Evolutionary conservation across 306 rosid species (phyloP), one percentile per base, ranked within the genome.

Genomic region (Sphenostylis stenocarpa): DNA sequence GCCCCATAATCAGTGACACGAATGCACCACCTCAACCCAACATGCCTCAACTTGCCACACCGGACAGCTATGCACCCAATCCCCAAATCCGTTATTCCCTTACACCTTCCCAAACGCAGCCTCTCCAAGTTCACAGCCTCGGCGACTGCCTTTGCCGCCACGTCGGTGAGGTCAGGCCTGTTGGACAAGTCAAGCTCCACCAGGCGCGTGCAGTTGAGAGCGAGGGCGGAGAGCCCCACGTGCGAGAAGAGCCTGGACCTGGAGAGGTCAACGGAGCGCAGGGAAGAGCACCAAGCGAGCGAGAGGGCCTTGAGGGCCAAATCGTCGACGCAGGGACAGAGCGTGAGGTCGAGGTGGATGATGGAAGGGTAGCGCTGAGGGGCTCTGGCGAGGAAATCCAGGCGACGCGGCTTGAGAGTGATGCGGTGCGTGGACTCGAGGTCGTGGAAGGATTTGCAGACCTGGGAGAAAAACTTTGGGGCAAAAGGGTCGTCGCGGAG

Each of bases 11-110:
- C 96, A 20, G 86, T 84, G 28, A 93, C 83, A 33, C 88, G 63
- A 45, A 86, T 64, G 62, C 97, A 93, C 92, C 97, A 82, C 53
- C 83, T 90, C 57, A 93, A 81, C 63, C 86, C 80, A 55, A 93
- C 79, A 8, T 52, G 34, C 74, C 80, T 89, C 75, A 93, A 78
- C 70, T 84, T 90, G 13, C 29, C 68, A 56, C 97, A 93, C 24
- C 86, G 84, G 56, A 89, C 97, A 1, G 97, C 96, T 0, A 93
- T 76, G 57, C 91, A 89, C 41, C 87, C 94, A 49, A 93, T 84
- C 36, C 97, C 97, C 87, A 88, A 67, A 23, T 92, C 97, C 47
- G 94, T 92, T 29, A 92, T 81, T 64, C 60, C 41, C 70, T 80
- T 90, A 73, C 97, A 90, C 84, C 92, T 86, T 41, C 78, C 83